Evolutionary conservation across 192 early-diverging fungal genomes (phyloP).

Genomic region (Dissophora ornata): DNA sequence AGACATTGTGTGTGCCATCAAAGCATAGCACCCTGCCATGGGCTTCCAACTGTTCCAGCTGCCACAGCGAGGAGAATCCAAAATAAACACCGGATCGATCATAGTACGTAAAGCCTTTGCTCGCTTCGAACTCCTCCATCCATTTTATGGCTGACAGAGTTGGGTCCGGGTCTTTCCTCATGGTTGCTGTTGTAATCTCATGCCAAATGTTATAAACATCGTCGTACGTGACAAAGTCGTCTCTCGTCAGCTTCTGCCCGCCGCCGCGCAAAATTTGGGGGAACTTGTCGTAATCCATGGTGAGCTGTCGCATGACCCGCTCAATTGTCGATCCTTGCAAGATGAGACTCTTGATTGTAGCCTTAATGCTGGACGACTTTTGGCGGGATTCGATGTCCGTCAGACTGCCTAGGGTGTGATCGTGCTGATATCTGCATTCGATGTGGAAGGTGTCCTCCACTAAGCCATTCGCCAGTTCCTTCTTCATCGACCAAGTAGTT

Average conservation of each 20-base stretch:
- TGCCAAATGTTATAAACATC: slow-evolving; percentile 32
- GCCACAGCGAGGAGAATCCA: slow-evolving; percentile 13
- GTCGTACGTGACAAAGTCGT: too few relatives aligned
- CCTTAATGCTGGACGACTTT: slow-evolving; percentile 15
- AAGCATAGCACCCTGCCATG: slow-evolving; percentile 5
- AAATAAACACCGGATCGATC: background rate
- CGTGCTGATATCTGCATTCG: slow-evolving; percentile 13
- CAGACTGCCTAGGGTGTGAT: slow-evolving; percentile 11
- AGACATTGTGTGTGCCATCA: slow-evolving; percentile 14
- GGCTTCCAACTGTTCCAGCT: slow-evolving; percentile 1
- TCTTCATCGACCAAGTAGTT: background rate
- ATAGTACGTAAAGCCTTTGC: slow-evolving; percentile 2
- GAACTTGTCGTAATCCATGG: slow-evolving; percentile 21
- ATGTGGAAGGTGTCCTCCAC: background rate
- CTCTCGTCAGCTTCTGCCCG: slow-evolving; percentile 9
- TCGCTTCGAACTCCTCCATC: slow-evolving; percentile 4
- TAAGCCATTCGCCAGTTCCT: background rate
- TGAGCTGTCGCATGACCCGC: slow-evolving; percentile 6
- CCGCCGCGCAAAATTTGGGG: slow-evolving; percentile 4
- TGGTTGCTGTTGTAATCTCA: background rate
- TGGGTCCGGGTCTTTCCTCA: slow-evolving; percentile 20
- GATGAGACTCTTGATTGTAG: slow-evolving; percentile 4
- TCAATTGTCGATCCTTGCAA: slow-evolving; percentile 9
- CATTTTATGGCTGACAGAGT: slow-evolving; percentile 6
- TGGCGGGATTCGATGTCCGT: slow-evolving; percentile 13